Base-by-base conservation (phyloP, 306 rosid species). In the Bauhinia variegata region DNA sequence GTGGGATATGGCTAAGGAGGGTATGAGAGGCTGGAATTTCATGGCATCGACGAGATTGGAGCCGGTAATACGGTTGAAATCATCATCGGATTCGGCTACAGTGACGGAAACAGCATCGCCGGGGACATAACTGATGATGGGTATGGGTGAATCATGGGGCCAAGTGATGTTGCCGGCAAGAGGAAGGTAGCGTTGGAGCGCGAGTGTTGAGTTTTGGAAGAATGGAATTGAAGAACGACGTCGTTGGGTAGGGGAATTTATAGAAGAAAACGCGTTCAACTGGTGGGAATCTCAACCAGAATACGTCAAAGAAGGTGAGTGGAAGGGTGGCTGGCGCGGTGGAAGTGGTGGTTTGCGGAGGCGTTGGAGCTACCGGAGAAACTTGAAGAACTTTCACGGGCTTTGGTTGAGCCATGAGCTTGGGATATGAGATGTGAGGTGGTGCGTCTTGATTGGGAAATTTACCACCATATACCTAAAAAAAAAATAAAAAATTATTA, bases 181-280 rank as follows among this genome's bases (percentile, higher is more conserved):
- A 39, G 79, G 77, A 7, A 72, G 60, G 63, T 36, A 82, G 65
- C 79, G 67, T 2, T 41, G 74, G 43, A 82, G 82, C 12, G 84
- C 41, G 53, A 67, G 82, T 11, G 79, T 38, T 82, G 63, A 79
- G 87, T 32, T 71, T 67, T 11, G 77, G 75, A 41, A 80, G 39
- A 15, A 74, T 8, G 17, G 78, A 38, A 16, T 53, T 6, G 6
- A 54, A 3, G 36, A 70, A 49, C 6, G 43, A 18, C 42, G 59
- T 2, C 65, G 41, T 23, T 5, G 42, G 12, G 63, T 17, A 60
- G 64, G 72, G 8, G 63, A 17, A 18, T 34, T 71, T 11, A 15
- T 67, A 72, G 79, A 81, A 81, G 71, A 68, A 76, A 64, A 81
- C 49, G 14, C 76, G 75, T 28, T 80, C 44, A 1, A 68, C 41